Evolutionary conservation across 352 stramenopile species (phyloP).

Genomic region (Globisporangium carolinianum): DNA sequence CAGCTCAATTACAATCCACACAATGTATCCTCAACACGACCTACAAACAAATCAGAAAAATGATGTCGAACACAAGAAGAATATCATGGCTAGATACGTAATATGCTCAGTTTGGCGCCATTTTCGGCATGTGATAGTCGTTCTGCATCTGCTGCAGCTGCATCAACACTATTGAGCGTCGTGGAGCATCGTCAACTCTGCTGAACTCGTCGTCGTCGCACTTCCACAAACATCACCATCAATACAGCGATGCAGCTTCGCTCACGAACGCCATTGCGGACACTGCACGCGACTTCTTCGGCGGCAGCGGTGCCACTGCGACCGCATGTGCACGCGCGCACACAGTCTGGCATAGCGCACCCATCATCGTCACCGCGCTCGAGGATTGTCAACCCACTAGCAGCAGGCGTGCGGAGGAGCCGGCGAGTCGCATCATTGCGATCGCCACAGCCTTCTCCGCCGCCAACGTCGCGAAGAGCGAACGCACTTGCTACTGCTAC

Average conservation of each 20-base stretch:
- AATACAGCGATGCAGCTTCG: not conserved
- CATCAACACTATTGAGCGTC: no score
- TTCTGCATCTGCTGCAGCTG: no score
- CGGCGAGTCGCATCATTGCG: not conserved
- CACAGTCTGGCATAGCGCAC: not conserved
- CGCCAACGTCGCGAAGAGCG: not conserved
- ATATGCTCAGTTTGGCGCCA: no score
- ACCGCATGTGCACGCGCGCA: no score
- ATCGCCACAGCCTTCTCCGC: not conserved
- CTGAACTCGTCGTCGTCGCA: not conserved
- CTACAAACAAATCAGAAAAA: no score
- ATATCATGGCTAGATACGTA: no score
- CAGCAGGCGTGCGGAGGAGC: not conserved
- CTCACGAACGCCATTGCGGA: not conserved
- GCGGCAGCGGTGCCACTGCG: not conserved
- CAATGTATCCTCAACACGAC: no score
- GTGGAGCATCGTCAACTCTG: not conserved
- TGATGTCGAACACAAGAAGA: no score
- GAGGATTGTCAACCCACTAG: not conserved
- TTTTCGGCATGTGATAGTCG: no score
- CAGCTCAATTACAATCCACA: no score
- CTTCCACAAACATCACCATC: not conserved
- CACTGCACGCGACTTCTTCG: not conserved
- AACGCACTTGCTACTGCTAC: not conserved
- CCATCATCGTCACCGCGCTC: not conserved